These are phyloP conservation scores for Vachellia pachyceras DNA, from an alignment of 306 rosid species.

Conservation along the genomic window DNA sequence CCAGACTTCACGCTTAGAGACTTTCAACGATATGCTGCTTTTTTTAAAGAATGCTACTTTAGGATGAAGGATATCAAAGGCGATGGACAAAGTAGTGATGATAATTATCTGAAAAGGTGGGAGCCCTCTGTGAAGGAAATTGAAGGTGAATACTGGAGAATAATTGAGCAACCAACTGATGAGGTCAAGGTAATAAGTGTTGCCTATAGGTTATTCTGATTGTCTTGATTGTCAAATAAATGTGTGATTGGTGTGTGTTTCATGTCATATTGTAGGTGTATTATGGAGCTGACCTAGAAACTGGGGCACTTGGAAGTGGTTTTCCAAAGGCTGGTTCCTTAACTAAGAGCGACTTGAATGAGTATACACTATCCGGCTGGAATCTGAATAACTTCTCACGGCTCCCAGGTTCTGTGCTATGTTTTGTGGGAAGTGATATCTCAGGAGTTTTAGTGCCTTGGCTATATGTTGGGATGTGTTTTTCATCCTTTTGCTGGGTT, in stretches of 20 bases:
- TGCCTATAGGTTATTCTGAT: constrained; percentile 7
- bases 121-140: constrained; percentile 77
- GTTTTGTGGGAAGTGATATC: constrained; percentile 87
- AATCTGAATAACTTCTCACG: constrained; percentile 89
- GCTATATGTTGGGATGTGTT: constrained; percentile 98
- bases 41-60: constrained; percentile 80
- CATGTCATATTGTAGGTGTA: constrained; percentile 63
- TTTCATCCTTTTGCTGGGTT: constrained; percentile 99
- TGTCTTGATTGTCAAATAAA: constrained; percentile 17
- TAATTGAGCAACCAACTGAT: constrained; percentile 84
- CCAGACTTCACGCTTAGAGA: constrained; percentile 69
- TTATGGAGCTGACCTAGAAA: constrained; percentile 97
- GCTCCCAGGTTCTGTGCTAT: constrained; percentile 84
- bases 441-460: constrained; percentile 99
- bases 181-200: constrained; percentile 80
- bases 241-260: constrained; percentile 22
- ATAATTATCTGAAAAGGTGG: constrained; percentile 44
- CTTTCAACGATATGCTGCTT: constrained; percentile 66
- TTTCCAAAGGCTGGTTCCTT: constrained; percentile 76
- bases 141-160: constrained; percentile 99
- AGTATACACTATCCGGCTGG: constrained; percentile 84
- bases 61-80: constrained; percentile 51
- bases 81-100: constrained; percentile 38
- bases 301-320: constrained; percentile 87
- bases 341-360: constrained; percentile 47